These are phyloP conservation scores for Arachis stenosperma DNA, from an alignment of 306 rosid species.

Conservation along the genomic window DNA sequence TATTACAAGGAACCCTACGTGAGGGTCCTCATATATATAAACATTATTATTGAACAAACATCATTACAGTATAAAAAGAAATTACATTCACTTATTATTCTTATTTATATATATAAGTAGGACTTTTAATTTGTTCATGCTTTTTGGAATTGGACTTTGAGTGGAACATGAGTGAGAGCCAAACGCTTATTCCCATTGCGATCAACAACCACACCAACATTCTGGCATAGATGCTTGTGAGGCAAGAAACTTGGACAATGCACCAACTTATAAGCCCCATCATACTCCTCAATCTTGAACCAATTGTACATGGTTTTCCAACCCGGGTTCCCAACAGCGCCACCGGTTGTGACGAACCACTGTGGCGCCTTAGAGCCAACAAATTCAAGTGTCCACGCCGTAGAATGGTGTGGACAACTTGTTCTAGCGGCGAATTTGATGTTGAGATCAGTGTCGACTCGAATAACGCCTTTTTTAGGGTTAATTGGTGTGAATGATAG, in stretches of 20 bases:
- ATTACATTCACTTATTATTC: too few relatives aligned
- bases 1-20: too few relatives aligned
- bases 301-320: constrained; percentile 42
- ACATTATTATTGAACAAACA: too few relatives aligned
- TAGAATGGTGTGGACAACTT: constrained; percentile 27
- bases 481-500: constrained; percentile 38
- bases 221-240: constrained; percentile 55
- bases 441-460: constrained; percentile 50
- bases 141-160: constrained; percentile 2
- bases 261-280: constrained; percentile 45
- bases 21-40: too few relatives aligned
- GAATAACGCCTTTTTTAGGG: constrained; percentile 36
- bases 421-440: constrained; percentile 37
- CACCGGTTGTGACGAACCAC: constrained; percentile 46
- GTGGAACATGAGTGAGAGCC: constrained; percentile 23
- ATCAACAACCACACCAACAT: constrained; percentile 35
- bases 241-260: constrained; percentile 58
- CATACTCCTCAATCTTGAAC: constrained; percentile 56
- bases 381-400: constrained; percentile 47
- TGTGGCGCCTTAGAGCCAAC: constrained; percentile 9
- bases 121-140: not conserved
- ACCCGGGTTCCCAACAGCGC: constrained; percentile 46
- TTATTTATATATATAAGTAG: too few relatives aligned
- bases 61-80: too few relatives aligned
- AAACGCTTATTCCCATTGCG: constrained; percentile 26